Evolutionary conservation across 176 grass and related monocot species (phyloP).

Genomic region (Microstegium vimineum): DNA sequence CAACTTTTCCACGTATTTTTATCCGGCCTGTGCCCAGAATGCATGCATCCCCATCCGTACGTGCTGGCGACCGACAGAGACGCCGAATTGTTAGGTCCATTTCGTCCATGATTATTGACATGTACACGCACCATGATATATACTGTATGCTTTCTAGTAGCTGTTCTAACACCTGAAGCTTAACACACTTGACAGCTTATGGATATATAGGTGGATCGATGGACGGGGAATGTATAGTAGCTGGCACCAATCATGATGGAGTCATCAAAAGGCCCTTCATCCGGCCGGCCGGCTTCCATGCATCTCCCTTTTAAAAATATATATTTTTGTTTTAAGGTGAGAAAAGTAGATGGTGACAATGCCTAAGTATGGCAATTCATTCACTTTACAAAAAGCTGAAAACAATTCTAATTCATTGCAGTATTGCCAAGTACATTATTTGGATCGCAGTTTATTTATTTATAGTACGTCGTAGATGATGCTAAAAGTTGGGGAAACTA

Average conservation of each 20-base stretch:
- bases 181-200: background rate
- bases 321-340: background rate
- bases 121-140: constrained; percentile 24
- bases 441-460: background rate
- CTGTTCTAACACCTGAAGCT: constrained; percentile 36
- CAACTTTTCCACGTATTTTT: constrained; percentile 22
- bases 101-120: constrained; percentile 39
- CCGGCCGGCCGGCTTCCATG: constrained; percentile 9
- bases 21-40: constrained; percentile 1
- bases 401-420: background rate
- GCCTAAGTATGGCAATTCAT: background rate
- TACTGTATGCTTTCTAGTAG: constrained; percentile 11
- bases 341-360: constrained; percentile 38
- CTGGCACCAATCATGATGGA: constrained; percentile 19
- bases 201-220: background rate
- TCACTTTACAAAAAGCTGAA: background rate
- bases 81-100: constrained; percentile 45
- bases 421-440: constrained; percentile 8
- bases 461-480: background rate
- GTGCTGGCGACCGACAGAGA: constrained; percentile 33
- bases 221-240: constrained; percentile 9
- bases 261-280: constrained; percentile 25
- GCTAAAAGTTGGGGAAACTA: background rate
- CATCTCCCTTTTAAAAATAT: constrained; percentile 24
- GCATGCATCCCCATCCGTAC: background rate